Evolutionary conservation across 2,329 filamentous ascomycete species (phyloP), one percentile per base, ranked within the genome.

Genomic region (Cytospora leucostoma): DNA sequence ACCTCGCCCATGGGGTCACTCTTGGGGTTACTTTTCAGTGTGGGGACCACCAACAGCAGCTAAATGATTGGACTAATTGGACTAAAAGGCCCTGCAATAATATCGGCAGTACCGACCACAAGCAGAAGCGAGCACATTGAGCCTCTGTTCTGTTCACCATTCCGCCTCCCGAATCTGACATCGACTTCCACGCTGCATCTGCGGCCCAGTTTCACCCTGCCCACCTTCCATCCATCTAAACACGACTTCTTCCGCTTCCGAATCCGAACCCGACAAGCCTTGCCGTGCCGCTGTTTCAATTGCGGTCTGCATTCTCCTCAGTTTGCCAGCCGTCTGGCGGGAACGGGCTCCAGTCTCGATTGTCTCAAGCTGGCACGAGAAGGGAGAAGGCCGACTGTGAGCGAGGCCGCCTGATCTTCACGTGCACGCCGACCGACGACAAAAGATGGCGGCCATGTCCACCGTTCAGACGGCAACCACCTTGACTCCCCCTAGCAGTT

Each of bases 371-470:
- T 19, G 40, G 53, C 57, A 64, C 64, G 64, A 60, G 53, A 55
- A 37, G 21, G 17, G 21, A 15, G 51, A 61, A 38, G 58, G 58
- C 38, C 38, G 51, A 37, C 33, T 54, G 37, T 52, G 33, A 34
- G 33, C 51, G 38, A 51, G 51, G 50, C 58, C 58, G 51, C 58
- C 58, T 61, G 47, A 61, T 61, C 21, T 52, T 47, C 58, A 52
- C 51, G 50, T 57, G 59, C 54, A 62, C 33, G n/a, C 38, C 32
- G 53, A n/a, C 54, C 15, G n/a, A 44, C 54, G 65, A 67, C 67
- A 65, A 68, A 58, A 70, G 67, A 85, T 85, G 83, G 79, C 83
- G 70, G 78, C 81, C 71, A 79, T 85, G 73, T 82, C 83, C 68
- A 75, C 81, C 68, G 76, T 76, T 68, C 78, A 79, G 66, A 78